Evolutionary conservation across 306 rosid genomes (phyloP), one percentile per base, ranked within the genome.

Genomic region (Vicia faba): DNA sequence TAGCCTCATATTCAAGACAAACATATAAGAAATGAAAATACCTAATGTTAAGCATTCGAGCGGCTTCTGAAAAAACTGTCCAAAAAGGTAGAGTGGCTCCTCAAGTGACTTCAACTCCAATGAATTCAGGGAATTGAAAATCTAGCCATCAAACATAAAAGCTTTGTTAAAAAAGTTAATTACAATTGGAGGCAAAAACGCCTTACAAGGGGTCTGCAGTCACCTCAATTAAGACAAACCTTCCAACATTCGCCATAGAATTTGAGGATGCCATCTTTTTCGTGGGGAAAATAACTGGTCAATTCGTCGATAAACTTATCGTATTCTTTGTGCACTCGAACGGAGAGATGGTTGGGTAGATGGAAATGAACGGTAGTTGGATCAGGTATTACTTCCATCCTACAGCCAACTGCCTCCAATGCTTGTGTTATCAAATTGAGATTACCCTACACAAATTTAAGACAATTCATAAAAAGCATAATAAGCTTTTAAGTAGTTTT

Each of bases 351-450:
- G 66, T 79, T 77, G 0, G 97, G 97, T 45, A 90, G 91, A 81
- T 90, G 97, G 71, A 86, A 93, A 82, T 93, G 98, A 61, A 93
- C 98, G 1, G 97, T 93, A 26, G 97, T 93, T 38, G 92, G 98
- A 85, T 93, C 98, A 46, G 98, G 96, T 76, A 93, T 72, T 78
- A 88, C 97, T 71, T 80, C 71, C 95, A 89, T 89, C 84, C 68
- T 77, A 76, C 95, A 80, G 33, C 97, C 98, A 73, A 93, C 96
- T 50, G 97, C 97, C 61, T 86, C 96, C 88, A 93, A 70, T 18
- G 98, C 97, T 89, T 89, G 91, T 57, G 97, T 93, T 73, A 93
- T 93, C 77, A 93, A 84, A 84, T 93, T 93, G 69, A 93, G 87
- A 86, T 93, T 93, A 33, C 97, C 98, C 97, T 89, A 76, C 79